Conservation (phyloP, 192 early-diverging fungal species). For the Backusella morwellensis region DNA sequence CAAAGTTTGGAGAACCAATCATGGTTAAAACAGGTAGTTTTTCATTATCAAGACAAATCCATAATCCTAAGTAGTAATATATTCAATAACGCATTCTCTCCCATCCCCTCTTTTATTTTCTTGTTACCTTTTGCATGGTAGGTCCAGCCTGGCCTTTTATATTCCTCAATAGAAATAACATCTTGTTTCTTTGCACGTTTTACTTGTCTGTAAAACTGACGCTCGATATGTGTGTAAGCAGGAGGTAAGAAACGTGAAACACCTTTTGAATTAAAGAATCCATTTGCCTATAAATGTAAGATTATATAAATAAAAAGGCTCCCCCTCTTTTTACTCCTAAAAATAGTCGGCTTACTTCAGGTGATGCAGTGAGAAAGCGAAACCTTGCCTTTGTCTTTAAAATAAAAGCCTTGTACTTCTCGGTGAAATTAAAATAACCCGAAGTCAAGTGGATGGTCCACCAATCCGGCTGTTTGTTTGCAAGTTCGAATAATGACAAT, state of each 20-base stretch:
- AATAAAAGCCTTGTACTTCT: slow-evolving; percentile 61
- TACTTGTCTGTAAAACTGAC: slow-evolving; percentile 61
- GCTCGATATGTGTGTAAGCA: slow-evolving; percentile 88
- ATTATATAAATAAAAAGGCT: neutral
- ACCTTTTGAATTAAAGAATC: slow-evolving; percentile 84
- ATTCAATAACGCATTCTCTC: neutral
- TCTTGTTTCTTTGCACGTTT: slow-evolving; percentile 37
- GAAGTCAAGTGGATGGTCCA: slow-evolving; percentile 76
- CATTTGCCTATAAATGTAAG: slow-evolving; percentile 74
- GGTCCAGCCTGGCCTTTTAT: slow-evolving; percentile 81
- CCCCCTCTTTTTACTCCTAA: neutral
- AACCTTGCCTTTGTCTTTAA: slow-evolving; percentile 59
- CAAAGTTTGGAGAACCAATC: slow-evolving; percentile 94
- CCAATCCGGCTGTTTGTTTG: slow-evolving; percentile 37
- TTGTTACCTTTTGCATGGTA: slow-evolving; percentile 90
- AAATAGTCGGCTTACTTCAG: slow-evolving; percentile 54
- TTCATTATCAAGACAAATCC: slow-evolving; percentile 62
- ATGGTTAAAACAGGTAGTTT: slow-evolving; percentile 69
- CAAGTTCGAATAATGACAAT: slow-evolving; percentile 57
- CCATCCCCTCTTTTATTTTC: neutral
- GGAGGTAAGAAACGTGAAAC: slow-evolving; percentile 85
- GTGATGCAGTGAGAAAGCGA: slow-evolving; percentile 79
- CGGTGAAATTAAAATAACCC: slow-evolving; percentile 93
- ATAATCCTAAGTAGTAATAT: slow-evolving; percentile 57
- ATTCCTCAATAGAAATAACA: slow-evolving; percentile 75